Evolutionary conservation across 768 basidiomycete genomes (phyloP).

Genomic region (Cystofilobasidium capitatum): DNA sequence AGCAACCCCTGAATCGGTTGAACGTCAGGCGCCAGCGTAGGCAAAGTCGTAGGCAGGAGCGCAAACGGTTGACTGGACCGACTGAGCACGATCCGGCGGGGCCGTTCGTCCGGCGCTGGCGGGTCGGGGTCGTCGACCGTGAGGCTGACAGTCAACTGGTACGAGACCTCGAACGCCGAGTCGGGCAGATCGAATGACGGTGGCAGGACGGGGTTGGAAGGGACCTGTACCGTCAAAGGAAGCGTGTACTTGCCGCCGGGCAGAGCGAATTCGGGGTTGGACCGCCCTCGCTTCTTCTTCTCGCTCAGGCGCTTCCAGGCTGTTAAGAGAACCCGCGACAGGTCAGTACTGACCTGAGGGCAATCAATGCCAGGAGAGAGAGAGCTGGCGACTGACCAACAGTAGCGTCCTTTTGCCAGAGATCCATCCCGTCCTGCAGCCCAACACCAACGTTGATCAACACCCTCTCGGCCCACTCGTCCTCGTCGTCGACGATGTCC

Average conservation of each 20-base stretch:
- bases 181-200: constrained; percentile 16
- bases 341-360: background rate
- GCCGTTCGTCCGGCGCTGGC: background rate
- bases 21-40: constrained; percentile 7
- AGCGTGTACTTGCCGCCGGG: constrained; percentile 27
- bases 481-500: background rate
- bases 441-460: constrained; percentile 25
- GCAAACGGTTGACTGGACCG: constrained; percentile 1
- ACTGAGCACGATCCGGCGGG: constrained; percentile 5
- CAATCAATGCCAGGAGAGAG: background rate
- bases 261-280: constrained; percentile 16
- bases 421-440: constrained; percentile 19
- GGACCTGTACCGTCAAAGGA: constrained; percentile 25
- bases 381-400: background rate
- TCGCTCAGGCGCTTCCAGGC: constrained; percentile 23
- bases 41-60: constrained; percentile 24
- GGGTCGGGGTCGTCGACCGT: constrained; percentile 17
- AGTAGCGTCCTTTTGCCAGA: constrained; percentile 25
- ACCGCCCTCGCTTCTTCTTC: constrained; percentile 18
- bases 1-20: constrained; percentile 16
- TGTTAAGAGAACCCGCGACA: background rate
- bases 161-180: constrained; percentile 15
- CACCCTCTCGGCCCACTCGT: background rate
- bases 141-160: constrained; percentile 24
- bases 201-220: constrained; percentile 21